Conservation (phyloP, 805 yeast species). For the Sugiyamaella valdiviana region DNA sequence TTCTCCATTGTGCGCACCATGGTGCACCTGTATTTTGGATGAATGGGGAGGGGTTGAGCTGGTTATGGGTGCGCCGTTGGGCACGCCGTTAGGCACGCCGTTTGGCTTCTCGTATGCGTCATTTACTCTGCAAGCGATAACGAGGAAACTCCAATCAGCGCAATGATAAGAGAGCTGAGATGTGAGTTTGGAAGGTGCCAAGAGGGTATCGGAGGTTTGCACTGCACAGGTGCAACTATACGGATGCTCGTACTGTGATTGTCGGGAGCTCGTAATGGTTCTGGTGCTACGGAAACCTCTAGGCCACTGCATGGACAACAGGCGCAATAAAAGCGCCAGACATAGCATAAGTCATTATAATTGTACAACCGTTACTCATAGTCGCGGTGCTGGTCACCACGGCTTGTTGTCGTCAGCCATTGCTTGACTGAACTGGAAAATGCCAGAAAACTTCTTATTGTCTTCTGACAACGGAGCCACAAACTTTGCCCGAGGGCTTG, state of each 20-base stretch:
- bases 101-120: too few species aligned
- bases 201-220: too few species aligned
- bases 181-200: too few species aligned
- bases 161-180: too few species aligned
- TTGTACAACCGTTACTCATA: not conserved
- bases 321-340: too few species aligned
- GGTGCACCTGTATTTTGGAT: conserved; percentile 41
- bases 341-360: not conserved
- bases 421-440: conserved; percentile 18
- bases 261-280: too few species aligned
- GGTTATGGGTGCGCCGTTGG: not conserved
- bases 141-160: too few species aligned
- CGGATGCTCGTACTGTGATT: too few species aligned
- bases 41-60: not conserved
- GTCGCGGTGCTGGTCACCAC: not conserved
- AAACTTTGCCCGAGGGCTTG: conserved; percentile 14
- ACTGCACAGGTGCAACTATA: too few species aligned
- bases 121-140: too few species aligned
- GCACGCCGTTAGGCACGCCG: not conserved
- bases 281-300: too few species aligned
- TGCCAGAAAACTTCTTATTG: conserved; percentile 16
- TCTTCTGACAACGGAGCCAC: conserved; percentile 10
- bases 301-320: too few species aligned
- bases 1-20: conserved; percentile 67
- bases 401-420: not conserved